Percentiles rank a stretch among this genome's conserved stretches.
Conservation (phyloP, 768 basidiomycete species). For the Leucogyrophana mollusca region DNA sequence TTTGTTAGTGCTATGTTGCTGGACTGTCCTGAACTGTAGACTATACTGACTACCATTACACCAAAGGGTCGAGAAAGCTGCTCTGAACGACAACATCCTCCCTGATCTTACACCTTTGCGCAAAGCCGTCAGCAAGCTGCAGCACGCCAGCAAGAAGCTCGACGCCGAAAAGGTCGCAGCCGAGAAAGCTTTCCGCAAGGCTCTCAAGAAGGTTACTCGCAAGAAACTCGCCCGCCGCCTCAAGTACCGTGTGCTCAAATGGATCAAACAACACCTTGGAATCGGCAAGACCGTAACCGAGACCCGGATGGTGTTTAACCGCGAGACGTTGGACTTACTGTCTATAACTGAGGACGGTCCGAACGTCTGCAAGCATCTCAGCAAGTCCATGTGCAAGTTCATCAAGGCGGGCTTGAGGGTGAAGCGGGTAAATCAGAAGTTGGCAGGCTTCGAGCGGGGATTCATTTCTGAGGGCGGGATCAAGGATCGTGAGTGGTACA, state of each 20-base stretch:
- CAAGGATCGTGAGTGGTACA: slow-evolving; percentile 83
- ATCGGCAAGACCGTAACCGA: not conserved
- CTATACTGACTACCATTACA: not conserved
- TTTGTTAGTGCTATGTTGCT: slow-evolving; percentile 40
- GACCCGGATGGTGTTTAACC: not conserved
- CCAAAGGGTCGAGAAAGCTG: slow-evolving; percentile 52
- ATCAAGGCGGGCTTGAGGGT: slow-evolving; percentile 60
- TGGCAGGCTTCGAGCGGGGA: slow-evolving; percentile 72
- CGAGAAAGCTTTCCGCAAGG: slow-evolving; percentile 48
- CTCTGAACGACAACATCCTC: slow-evolving; percentile 12
- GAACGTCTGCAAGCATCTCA: slow-evolving; percentile 12
- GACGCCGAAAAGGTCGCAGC: slow-evolving; percentile 60
- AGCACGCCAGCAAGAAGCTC: slow-evolving; percentile 49
- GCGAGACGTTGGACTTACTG: slow-evolving; percentile 5
- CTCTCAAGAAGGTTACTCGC: slow-evolving; percentile 34
- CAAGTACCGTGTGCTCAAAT: slow-evolving; percentile 15
- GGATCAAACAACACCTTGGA: slow-evolving; percentile 23
- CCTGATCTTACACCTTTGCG: slow-evolving; percentile 44
- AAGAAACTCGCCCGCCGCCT: not conserved
- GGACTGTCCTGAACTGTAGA: slow-evolving; percentile 1
- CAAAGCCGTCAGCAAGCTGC: slow-evolving; percentile 44
- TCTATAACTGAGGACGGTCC: slow-evolving; percentile 2
- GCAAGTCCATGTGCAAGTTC: slow-evolving; percentile 41
- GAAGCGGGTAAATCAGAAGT: slow-evolving; percentile 58
- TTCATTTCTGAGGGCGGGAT: slow-evolving; percentile 80